phyloP scores from a whole-genome alignment of 2,329 filamentous ascomycete genomes.

The Trichophyton benhamiae region DNA sequence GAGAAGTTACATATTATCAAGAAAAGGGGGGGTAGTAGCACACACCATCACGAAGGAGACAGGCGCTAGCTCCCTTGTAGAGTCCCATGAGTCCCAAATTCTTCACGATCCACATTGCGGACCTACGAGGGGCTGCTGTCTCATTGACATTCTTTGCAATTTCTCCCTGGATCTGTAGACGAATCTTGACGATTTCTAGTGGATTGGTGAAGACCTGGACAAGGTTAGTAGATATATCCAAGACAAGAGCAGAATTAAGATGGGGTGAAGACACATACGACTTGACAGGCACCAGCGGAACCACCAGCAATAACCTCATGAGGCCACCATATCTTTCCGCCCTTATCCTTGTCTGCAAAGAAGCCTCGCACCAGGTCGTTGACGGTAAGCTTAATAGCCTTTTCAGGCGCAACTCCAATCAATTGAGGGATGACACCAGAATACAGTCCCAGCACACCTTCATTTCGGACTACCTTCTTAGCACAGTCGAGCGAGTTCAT shows the following conservation, averaged over 20 bases:
- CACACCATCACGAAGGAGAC: constrained; percentile 67
- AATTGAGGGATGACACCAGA: constrained; percentile 90
- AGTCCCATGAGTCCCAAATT: constrained; percentile 88
- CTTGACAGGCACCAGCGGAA: constrained; percentile 83
- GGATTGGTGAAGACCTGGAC: constrained; percentile 86
- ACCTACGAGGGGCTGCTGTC: constrained; percentile 67
- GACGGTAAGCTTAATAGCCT: constrained; percentile 97
- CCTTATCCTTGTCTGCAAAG: constrained; percentile 61
- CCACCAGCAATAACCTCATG: constrained; percentile 80
- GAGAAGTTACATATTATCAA: background rate
- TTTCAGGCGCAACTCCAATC: constrained; percentile 95
- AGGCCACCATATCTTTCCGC: constrained; percentile 57
- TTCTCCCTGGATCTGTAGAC: constrained; percentile 93
- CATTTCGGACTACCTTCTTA: constrained; percentile 82
- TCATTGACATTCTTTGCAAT: constrained; percentile 69
- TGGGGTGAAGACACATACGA: constrained; percentile 50
- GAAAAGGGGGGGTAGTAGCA: background rate
- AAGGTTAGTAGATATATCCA: background rate
- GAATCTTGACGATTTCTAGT: constrained; percentile 97
- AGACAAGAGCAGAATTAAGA: background rate
- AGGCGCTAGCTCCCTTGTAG: constrained; percentile 93
- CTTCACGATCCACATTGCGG: constrained; percentile 93
- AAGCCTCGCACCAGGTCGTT: constrained; percentile 78
- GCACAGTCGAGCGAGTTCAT: constrained; percentile 97
- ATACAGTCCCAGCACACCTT: constrained; percentile 81